Base-by-base conservation (phyloP, 2,329 filamentous ascomycete species). In the Fusarium longipes region DNA sequence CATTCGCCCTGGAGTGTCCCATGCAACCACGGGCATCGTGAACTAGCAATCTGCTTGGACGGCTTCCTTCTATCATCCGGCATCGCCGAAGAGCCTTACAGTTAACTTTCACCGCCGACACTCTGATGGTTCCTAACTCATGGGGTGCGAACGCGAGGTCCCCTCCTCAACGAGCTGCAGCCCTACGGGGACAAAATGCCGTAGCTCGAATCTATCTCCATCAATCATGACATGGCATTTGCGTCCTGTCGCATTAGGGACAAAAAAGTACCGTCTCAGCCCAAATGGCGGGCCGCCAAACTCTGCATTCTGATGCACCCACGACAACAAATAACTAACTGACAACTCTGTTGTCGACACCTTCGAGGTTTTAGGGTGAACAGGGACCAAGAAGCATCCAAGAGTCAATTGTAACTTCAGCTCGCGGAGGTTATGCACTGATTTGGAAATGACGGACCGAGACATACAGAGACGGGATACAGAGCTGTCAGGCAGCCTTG, bases 31-130 rank as follows among this genome's bases (percentile, higher is more conserved):
- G 57, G 63, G 40, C 47, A 71, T 50, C 53, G 20, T 42, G 53
- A 69, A 57, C 24, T 33, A 38, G 51, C 54, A 55, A 58, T 65
- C 39, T 57, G 52, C 40, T 55, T 56, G 55, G 68, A 42, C 43
- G 8, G 53, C 62, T 53, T 60, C 29, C 12, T 33, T 20, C 40
- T 43, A 36, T 63, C 56, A 57, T 44, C 54, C 70, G 70, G 70
- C 56, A 53, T 65, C 70, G 64, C 70, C 70, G 70, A 73, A 60
- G 47, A 24, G 45, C 33, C 47, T 58, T 56, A 18, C 18, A 65
- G 66, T 56, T 70, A 70, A 68, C 47, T 63, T 71, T 73, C 71
- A 73, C 71, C 71, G 68, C 71, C 64, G 60, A 27, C 25, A 32
- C 24, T 47, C 29, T 38, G 6, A 12, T 33, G 30, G 44, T 22